Evolutionary conservation across 352 stramenopile genomes (phyloP).

Genomic region (Discostella stelligera): DNA sequence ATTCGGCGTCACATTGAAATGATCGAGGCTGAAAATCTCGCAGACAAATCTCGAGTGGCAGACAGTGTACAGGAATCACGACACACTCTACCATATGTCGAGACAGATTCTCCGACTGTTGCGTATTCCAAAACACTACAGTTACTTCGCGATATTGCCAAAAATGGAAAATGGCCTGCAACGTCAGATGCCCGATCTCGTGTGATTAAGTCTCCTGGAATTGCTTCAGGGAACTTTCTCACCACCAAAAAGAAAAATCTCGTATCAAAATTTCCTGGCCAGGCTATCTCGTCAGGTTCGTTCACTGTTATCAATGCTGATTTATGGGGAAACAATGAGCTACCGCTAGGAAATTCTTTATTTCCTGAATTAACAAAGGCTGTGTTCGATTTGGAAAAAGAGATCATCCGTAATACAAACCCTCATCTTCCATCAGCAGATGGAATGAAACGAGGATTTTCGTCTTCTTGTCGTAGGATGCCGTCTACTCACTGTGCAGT

Average conservation of each 20-base stretch:
- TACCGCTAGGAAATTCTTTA: conserved; percentile 69
- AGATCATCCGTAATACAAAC: conserved; percentile 26
- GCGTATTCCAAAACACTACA: conserved; percentile 25
- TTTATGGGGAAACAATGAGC: conserved; percentile 23
- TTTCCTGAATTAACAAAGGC: conserved; percentile 80
- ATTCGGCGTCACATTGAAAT: conserved; percentile 29
- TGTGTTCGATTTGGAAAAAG: conserved; percentile 82
- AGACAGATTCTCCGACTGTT: conserved; percentile 16
- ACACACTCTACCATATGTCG: conserved; percentile 15
- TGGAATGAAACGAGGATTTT: conserved; percentile 31
- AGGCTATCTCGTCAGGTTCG: conserved; percentile 50
- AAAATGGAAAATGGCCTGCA: conserved; percentile 68
- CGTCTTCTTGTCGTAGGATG: neutral
- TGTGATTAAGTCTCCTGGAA: conserved; percentile 53
- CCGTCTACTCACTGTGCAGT: conserved; percentile 75
- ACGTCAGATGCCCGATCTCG: conserved; percentile 67
- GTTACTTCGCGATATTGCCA: conserved; percentile 68
- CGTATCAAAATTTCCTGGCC: conserved; percentile 41
- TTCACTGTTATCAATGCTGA: conserved; percentile 70
- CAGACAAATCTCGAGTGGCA: neutral
- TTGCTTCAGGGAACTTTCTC: conserved; percentile 26
- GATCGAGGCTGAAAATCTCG: conserved; percentile 6
- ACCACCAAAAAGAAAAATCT: conserved; percentile 42
- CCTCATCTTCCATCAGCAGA: conserved; percentile 34
- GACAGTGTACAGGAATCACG: conserved; percentile 11